A percentile compares a stretch with the other conserved stretches of the same genome.
phyloP scores from a whole-genome alignment of 805 yeast species.

The Pichia ethanolica region DNA sequence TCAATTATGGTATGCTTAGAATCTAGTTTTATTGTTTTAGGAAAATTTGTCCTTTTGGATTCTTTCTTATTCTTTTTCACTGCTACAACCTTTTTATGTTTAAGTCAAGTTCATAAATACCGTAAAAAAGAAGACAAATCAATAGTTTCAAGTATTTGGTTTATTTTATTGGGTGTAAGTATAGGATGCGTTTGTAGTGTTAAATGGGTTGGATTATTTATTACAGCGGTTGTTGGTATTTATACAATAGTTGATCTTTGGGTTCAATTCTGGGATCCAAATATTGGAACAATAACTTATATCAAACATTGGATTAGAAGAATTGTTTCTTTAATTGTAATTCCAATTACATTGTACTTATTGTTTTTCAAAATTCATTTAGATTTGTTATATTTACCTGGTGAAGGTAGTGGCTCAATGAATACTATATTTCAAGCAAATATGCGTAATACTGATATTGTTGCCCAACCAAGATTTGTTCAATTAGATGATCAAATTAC shows the following conservation, averaged over 20 bases:
- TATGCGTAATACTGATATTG: slow-evolving; percentile 58
- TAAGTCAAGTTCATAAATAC: slow-evolving; percentile 47
- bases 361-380: slow-evolving; percentile 69
- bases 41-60: slow-evolving; percentile 69
- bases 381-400: slow-evolving; percentile 62
- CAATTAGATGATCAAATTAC: slow-evolving; percentile 59
- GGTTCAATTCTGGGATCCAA: slow-evolving; percentile 76
- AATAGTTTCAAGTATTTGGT: slow-evolving; percentile 43
- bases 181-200: slow-evolving; percentile 81
- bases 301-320: slow-evolving; percentile 61
- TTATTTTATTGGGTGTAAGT: slow-evolving; percentile 53
- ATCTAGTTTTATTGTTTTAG: slow-evolving; percentile 59
- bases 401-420: slow-evolving; percentile 88
- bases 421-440: slow-evolving; percentile 87
- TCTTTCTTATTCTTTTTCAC: slow-evolving; percentile 74
- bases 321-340: slow-evolving; percentile 49
- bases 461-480: slow-evolving; percentile 58
- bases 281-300: slow-evolving; percentile 43
- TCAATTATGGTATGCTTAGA: slow-evolving; percentile 60
- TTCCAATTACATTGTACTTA: slow-evolving; percentile 59
- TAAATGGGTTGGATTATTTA: slow-evolving; percentile 83
- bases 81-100: slow-evolving; percentile 55
- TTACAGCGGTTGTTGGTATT: slow-evolving; percentile 80
- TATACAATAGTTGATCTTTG: slow-evolving; percentile 86
- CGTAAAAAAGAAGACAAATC: slow-evolving; percentile 34